Base-by-base conservation (phyloP, 441 rosid genomes). In the Erysimum cheiri region DNA sequence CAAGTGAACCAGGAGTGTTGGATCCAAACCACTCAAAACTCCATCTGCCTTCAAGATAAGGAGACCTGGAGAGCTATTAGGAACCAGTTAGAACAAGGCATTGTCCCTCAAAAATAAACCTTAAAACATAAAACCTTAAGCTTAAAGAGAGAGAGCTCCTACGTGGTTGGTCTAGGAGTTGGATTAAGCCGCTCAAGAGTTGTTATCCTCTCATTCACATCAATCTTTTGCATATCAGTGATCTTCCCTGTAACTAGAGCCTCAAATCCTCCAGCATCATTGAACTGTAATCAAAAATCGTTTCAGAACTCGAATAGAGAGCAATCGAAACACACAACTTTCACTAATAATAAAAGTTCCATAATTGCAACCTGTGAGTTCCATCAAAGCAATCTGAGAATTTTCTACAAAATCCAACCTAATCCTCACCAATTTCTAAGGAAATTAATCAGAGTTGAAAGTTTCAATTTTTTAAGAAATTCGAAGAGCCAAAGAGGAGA, bases 21-120 rank as follows among this genome's bases (percentile, higher is more conserved):
- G 84, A 70, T 17, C 95, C 97, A 81, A 93, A 89, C 97, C 97
- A 93, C 80, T 93, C 95, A 35, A 93, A 89, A 74, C 87, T 88
- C 98, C 98, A 93, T 37, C 84, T 84, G 2, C 96, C 96, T 81
- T 93, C 96, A 46, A 93, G 80, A 79, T 78, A 88, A 32, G 97
- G 97, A 24, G 97, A 91, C 87, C 98, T 93, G 91, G 44, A 78
- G 75, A 82, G 82, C 88, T 83, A 83, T 73, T 7, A 74, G 24
- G 63, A 77, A 79, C 73, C 82, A 77, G 67, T 78, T 80, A 74
- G 80, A 76, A 61, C n/a, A n/a, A n/a, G 29, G 32, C 58, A 53
- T 63, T 39, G 64, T 48, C 64, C 26, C 12, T 52, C n/a, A 12
- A 13, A 28, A 6, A 26, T 8, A 1, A n/a, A n/a, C 5, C 53